phyloP scores from a whole-genome alignment of 2,329 filamentous ascomycete species.

The Annulohypoxylon truncatum region DNA sequence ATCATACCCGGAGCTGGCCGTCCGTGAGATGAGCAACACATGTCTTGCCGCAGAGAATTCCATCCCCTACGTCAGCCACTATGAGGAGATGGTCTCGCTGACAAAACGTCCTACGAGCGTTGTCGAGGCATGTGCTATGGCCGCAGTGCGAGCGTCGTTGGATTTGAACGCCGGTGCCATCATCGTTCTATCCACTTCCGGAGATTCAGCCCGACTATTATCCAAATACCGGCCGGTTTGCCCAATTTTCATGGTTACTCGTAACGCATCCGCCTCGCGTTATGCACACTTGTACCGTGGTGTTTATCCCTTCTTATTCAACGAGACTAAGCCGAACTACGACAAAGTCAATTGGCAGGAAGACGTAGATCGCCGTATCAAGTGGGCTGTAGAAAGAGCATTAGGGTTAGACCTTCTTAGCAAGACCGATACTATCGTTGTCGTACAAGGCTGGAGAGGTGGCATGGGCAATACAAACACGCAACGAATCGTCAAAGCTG shows the following conservation, averaged over 20 bases:
- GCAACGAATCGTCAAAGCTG: constrained; percentile 71
- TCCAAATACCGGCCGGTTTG: constrained; percentile 99
- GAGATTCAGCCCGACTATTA: constrained; percentile 91
- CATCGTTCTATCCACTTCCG: constrained; percentile 94
- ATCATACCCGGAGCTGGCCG: constrained; percentile 89
- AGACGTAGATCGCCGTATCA: constrained; percentile 96
- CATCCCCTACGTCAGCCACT: constrained; percentile 96
- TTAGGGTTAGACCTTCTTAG: constrained; percentile 82
- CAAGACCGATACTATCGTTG: constrained; percentile 79
- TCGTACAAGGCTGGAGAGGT: constrained; percentile 91
- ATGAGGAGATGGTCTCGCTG: constrained; percentile 91
- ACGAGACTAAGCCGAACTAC: constrained; percentile 95
- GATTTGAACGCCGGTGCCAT: constrained; percentile 97
- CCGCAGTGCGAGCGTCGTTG: constrained; percentile 92
- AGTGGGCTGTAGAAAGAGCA: constrained; percentile 93
- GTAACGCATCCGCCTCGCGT: constrained; percentile 83
- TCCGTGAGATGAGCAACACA: constrained; percentile 98
- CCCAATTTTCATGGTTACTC: constrained; percentile 99
- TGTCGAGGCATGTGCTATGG: constrained; percentile 95
- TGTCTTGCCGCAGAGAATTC: constrained; percentile 97
- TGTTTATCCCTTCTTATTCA: constrained; percentile 97
- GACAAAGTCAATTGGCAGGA: constrained; percentile 95
- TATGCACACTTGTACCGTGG: constrained; percentile 97
- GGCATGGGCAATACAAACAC: constrained; percentile 95
- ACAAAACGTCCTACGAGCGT: constrained; percentile 86